Evolutionary conservation across 805 yeast genomes (phyloP).

Genomic region (Candida verbasci): DNA sequence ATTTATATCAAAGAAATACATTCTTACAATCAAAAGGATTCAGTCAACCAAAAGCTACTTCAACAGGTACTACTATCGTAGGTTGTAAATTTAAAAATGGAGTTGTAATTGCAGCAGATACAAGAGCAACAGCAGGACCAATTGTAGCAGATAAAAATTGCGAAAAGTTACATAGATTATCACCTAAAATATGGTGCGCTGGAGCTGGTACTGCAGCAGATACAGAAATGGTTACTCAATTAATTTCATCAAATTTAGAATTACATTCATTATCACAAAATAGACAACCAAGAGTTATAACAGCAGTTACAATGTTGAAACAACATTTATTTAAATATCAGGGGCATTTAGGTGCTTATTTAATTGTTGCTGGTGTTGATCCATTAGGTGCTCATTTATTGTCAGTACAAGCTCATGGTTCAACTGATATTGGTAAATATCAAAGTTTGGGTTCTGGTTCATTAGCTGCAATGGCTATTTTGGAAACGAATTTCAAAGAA

Average conservation of each 20-base stretch:
- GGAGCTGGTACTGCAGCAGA: conserved; percentile 99
- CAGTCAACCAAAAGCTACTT: conserved; percentile 81
- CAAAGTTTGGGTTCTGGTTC: conserved; percentile 95
- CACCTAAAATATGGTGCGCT: conserved; percentile 97
- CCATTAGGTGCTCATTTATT: conserved; percentile 93
- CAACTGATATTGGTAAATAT: conserved; percentile 93
- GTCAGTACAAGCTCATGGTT: conserved; percentile 96
- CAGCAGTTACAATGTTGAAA: conserved; percentile 87
- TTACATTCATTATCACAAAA: conserved; percentile 79
- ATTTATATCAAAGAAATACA: conserved; percentile 86
- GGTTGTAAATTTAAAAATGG: conserved; percentile 93
- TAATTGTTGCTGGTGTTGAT: conserved; percentile 97
- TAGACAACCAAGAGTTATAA: conserved; percentile 88
- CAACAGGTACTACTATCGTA: conserved; percentile 99
- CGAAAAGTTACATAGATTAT: conserved; percentile 85
- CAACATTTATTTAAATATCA: conserved; percentile 96
- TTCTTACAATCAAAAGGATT: conserved; percentile 68
- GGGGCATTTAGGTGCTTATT: conserved; percentile 95
- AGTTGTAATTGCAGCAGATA: conserved; percentile 97
- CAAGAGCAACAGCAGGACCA: conserved; percentile 95
- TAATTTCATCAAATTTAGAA: conserved; percentile 87
- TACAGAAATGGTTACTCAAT: conserved; percentile 95
- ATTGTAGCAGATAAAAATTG: conserved; percentile 98
- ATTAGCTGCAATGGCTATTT: conserved; percentile 96
- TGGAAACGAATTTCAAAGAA: conserved; percentile 83